Percentiles rank a stretch among this genome's conserved stretches.
phyloP scores from a whole-genome alignment of 805 yeast genomes.

The Saturnispora ahearnii region DNA sequence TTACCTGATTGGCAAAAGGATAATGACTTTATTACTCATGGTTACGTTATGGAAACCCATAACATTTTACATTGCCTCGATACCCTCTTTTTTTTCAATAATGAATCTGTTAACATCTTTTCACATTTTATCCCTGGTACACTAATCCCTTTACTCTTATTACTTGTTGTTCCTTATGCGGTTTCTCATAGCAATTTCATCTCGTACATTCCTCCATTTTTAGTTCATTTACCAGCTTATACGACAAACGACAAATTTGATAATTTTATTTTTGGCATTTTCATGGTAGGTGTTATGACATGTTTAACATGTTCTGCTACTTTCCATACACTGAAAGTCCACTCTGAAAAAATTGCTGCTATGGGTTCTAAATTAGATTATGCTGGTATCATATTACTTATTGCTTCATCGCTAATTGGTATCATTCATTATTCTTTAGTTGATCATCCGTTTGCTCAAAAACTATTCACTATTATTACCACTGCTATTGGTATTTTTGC shows the following conservation, averaged over 20 bases:
- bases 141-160: constrained; percentile 19
- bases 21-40: constrained; percentile 41
- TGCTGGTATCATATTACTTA: constrained; percentile 45
- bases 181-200: constrained; percentile 14
- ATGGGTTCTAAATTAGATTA: constrained; percentile 46
- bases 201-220: constrained; percentile 17
- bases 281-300: constrained; percentile 36
- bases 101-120: constrained; percentile 45
- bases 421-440: constrained; percentile 33
- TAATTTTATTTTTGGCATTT: constrained; percentile 32
- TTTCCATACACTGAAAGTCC: constrained; percentile 44
- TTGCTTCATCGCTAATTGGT: constrained; percentile 38
- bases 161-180: constrained; percentile 19
- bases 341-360: constrained; percentile 34
- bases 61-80: constrained; percentile 32
- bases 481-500: constrained; percentile 51
- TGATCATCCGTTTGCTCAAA: constrained; percentile 33
- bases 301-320: constrained; percentile 42
- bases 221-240: constrained; percentile 22
- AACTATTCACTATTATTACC: constrained; percentile 37
- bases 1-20: constrained; percentile 50
- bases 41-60: constrained; percentile 41
- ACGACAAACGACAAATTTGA: constrained; percentile 28
- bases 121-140: constrained; percentile 43
- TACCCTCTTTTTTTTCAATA: constrained; percentile 39